phyloP scores from a whole-genome alignment of 2,329 filamentous ascomycete species.

The Calycina herbarum region DNA sequence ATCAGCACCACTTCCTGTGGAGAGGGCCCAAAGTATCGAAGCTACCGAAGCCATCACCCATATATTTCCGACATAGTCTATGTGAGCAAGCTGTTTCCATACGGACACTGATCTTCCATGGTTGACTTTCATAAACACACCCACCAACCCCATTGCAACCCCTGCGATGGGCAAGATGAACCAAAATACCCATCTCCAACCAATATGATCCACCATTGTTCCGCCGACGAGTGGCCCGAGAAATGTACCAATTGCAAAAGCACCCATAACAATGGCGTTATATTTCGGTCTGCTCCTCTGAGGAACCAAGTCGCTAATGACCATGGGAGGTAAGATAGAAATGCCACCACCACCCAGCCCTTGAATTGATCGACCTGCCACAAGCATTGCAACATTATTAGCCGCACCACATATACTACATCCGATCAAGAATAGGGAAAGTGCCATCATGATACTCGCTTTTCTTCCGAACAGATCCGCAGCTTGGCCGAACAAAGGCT shows the following conservation, averaged over 20 bases:
- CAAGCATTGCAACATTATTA: slow-evolving; percentile 60
- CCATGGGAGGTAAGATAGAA: slow-evolving; percentile 63
- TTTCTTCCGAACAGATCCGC: slow-evolving; percentile 69
- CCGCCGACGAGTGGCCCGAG: slow-evolving; percentile 2
- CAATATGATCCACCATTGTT: neutral
- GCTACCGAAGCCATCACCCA: slow-evolving; percentile 2
- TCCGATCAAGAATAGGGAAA: slow-evolving; percentile 61
- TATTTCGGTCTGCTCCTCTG: slow-evolving; percentile 46
- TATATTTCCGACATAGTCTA: neutral
- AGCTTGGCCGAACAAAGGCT: slow-evolving; percentile 53
- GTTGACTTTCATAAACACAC: neutral
- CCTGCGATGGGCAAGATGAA: slow-evolving; percentile 2
- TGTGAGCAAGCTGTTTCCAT: neutral
- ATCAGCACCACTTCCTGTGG: neutral
- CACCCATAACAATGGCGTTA: neutral
- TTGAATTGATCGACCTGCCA: slow-evolving; percentile 61
- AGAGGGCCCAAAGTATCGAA: neutral
- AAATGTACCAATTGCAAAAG: neutral
- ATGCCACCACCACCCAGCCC: slow-evolving; percentile 64
- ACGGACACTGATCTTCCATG: neutral
- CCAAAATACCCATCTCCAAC: slow-evolving; percentile 9
- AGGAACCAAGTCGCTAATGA: slow-evolving; percentile 62
- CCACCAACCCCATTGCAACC: neutral
- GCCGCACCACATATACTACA: slow-evolving; percentile 60
- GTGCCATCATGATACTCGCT: slow-evolving; percentile 59